Evolutionary conservation across 164 flowering plant species (phyloP), one percentile per base, ranked within the genome.

Genomic region (Vitis amurensis): DNA sequence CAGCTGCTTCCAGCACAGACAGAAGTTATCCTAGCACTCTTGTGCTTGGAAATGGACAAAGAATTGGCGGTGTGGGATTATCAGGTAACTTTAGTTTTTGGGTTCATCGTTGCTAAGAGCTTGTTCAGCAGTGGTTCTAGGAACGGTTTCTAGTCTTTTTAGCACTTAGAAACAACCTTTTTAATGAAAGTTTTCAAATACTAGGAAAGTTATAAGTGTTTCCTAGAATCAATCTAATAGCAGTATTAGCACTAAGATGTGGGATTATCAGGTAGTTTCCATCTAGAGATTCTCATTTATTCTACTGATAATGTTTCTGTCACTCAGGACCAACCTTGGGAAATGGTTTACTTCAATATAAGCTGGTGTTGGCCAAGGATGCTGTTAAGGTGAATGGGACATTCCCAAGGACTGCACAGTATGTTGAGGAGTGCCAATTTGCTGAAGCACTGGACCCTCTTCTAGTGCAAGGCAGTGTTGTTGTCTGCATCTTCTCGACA

Each of bases 281-380:
- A 23, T 23, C 27, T 23, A 23, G 27, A 23, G 27, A 23, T 23
- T 23, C 27, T 23, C 27, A 23, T 23, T 23, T 1, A 23, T 23
- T 23, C 27, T 23, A 1, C 27, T 23, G 27, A 23, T 23, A 23
- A 15, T 60, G 37, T 30, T 29, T 31, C 30, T 16, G 1, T 57
- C 2, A 16, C 8, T 53, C 62, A 91, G 98, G 91, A 47, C 88
- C 93, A 55, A 88, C 84, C 56, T 76, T 80, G 64, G 92, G 90
- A 59, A 30, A 52, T 29, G 87, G 88, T 65, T 29, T 71, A 10
- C 16, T 81, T 2, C 77, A 83, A 15, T 85, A 82, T 50, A 89
- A 72, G 85, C 72, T 95, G 64, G 96, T 95, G 50, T 68, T 87
- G 73, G 97, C 99, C 3, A 84, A 82, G 76, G 99, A 95, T 85